These are phyloP conservation scores for Penicillium sp. DNA, from an alignment of 2,329 filamentous ascomycete species.

Conservation along the genomic window DNA sequence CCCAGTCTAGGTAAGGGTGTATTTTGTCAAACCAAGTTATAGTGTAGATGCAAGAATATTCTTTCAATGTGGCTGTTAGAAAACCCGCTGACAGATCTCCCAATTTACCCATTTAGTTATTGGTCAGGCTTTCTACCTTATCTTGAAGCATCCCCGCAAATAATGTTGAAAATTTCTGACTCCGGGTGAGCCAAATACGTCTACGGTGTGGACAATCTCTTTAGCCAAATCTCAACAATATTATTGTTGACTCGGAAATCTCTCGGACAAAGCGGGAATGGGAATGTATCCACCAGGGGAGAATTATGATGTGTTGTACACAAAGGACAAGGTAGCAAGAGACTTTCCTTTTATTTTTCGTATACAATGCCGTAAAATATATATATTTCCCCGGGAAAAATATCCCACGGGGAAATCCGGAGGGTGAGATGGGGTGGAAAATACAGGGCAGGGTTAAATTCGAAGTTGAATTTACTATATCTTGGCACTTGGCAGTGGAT, in stretches of 20 bases:
- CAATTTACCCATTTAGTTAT: background rate
- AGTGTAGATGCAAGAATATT: background rate
- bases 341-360: background rate
- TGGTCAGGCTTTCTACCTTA: background rate
- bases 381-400: no score
- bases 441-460: background rate
- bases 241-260: background rate
- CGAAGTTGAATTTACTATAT: background rate
- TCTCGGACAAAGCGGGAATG: background rate
- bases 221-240: background rate
- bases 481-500: constrained; percentile 2
- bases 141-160: background rate
- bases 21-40: background rate
- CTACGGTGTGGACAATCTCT: background rate
- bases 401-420: background rate
- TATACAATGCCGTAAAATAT: no score
- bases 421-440: background rate
- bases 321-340: background rate
- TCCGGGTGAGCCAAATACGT: background rate
- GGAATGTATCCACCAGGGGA: background rate
- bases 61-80: background rate
- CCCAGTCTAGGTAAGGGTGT: background rate
- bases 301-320: background rate
- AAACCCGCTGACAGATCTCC: background rate
- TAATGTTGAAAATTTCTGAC: background rate